Percentiles rank a stretch among this genome's conserved stretches.
Evolutionary conservation across 768 basidiomycete species (phyloP).

Genomic region (Sarcomyxa edulis): DNA sequence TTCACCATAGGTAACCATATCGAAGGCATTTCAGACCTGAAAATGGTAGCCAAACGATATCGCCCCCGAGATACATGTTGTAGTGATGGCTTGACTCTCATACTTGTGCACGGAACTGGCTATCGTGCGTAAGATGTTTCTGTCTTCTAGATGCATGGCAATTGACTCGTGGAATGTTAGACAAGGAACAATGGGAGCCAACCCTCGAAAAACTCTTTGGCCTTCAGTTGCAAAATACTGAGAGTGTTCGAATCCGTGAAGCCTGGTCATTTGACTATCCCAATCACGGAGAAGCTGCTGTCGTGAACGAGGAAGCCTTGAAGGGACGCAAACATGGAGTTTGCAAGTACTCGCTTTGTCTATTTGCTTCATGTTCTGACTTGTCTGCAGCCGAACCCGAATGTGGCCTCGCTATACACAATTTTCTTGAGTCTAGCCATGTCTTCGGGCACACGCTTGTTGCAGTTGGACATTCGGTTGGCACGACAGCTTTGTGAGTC

Average conservation of each 20-base stretch:
- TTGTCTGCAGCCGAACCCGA: slow-evolving; percentile 29
- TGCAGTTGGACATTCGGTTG: slow-evolving; percentile 38
- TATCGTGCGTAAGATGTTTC: background rate
- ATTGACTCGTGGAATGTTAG: slow-evolving; percentile 27
- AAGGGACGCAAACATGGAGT: slow-evolving; percentile 24
- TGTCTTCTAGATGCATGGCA: background rate
- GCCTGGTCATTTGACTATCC: slow-evolving; percentile 50
- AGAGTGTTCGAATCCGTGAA: slow-evolving; percentile 26
- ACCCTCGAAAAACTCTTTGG: slow-evolving; percentile 35
- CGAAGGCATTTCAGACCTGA: slow-evolving; percentile 24
- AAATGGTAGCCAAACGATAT: slow-evolving; percentile 43
- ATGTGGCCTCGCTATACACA: slow-evolving; percentile 29
- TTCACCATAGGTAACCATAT: too few species aligned
- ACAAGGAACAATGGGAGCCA: slow-evolving; percentile 55
- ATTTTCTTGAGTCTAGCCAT: slow-evolving; percentile 25
- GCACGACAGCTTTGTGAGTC: slow-evolving; percentile 32
- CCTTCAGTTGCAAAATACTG: too few species aligned
- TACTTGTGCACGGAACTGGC: slow-evolving; percentile 3
- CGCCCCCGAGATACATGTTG: too few species aligned
- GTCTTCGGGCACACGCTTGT: slow-evolving; percentile 31
- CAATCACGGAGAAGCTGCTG: slow-evolving; percentile 43
- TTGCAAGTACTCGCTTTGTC: slow-evolving; percentile 21
- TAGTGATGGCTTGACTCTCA: background rate
- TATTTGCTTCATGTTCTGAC: background rate
- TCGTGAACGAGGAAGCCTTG: slow-evolving; percentile 32